Evolutionary conservation across 2,329 filamentous ascomycete genomes (phyloP), one percentile per base, ranked within the genome.

Genomic region (Fusarium nodosum): DNA sequence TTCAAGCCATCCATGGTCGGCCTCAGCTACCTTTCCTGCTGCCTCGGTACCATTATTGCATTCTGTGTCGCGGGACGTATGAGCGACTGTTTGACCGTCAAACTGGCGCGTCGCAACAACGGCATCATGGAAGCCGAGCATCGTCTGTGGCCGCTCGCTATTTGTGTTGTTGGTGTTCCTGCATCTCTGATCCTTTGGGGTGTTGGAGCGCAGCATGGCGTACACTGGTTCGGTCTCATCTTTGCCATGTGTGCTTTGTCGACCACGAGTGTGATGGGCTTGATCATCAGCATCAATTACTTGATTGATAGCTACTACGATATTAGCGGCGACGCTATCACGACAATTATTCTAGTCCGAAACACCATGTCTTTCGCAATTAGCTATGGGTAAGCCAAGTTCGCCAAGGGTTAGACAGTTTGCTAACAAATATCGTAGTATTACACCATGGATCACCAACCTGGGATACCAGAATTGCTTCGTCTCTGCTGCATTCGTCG

Each of bases 401-500:
- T 3, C 6, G 1, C 2, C 2, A 9, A 2, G 4, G 0, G 7
- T 8, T 16, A 2, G n/a, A 26, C 5, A 2, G 2, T 3, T 15
- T 11, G 7, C 56, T 74, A 11, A 73, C 34, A 6, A 18, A 6
- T 8, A 12, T 1, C 3, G 4, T n/a, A 88, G 85, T 18, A 79
- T 84, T 30, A 84, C 82, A 0, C 82, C 82, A 0, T 84, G 82
- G 82, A 72, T 83, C 3, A 78, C 75, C 7, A 71, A 78, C 7
- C 72, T 82, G 50, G 82, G 82, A 0, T 77, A 79, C 30, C 80
- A 82, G 42, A 82, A 83, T 58, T 80, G 81, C 7, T 84, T 79
- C 53, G 72, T 84, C 41, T 79, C 82, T 13, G 75, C 78, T 4
- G 82, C 80, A 0, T 81, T 82, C 11, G 63, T 82, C 61, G 79